A percentile compares a stretch with the other conserved stretches of the same genome.
phyloP scores from a whole-genome alignment of 2,329 filamentous ascomycete genomes.

The Elsinoe ampelina region DNA sequence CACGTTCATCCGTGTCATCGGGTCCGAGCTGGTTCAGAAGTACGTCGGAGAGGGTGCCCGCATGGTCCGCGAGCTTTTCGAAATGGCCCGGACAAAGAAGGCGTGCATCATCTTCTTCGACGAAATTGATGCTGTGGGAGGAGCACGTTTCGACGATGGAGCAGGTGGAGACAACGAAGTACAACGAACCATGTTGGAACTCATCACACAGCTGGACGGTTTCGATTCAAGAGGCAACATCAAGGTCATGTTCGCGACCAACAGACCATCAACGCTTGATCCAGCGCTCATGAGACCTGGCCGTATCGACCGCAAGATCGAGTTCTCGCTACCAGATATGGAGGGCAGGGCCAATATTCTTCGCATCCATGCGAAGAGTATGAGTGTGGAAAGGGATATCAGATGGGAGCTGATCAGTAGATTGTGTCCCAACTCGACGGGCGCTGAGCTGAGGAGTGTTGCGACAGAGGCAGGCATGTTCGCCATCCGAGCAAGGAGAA shows the following conservation, averaged over 20 bases:
- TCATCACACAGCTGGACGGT: constrained; percentile 93
- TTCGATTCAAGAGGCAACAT: constrained; percentile 97
- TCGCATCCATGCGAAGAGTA: constrained; percentile 97
- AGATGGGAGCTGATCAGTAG: constrained; percentile 97
- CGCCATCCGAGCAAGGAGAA: constrained; percentile 84
- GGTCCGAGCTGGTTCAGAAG: constrained; percentile 95
- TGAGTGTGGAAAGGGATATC: constrained; percentile 98
- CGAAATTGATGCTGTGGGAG: constrained; percentile 93
- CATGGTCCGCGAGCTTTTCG: constrained; percentile 97
- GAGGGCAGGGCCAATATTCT: constrained; percentile 96
- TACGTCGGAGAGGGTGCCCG: constrained; percentile 96
- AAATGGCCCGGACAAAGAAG: constrained; percentile 99
- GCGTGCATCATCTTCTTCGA: constrained; percentile 99
- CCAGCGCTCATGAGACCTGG: constrained; percentile 96
- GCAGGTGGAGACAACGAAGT: constrained; percentile 97
- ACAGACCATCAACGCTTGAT: constrained; percentile 88
- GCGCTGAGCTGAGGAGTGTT: constrained; percentile 89
- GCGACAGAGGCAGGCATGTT: constrained; percentile 99
- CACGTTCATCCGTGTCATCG: constrained; percentile 97
- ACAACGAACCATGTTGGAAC: constrained; percentile 93
- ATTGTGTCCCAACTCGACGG: constrained; percentile 92
- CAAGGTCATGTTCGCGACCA: constrained; percentile 99
- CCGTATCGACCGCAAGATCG: constrained; percentile 97
- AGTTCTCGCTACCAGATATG: constrained; percentile 94
- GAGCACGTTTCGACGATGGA: constrained; percentile 91